Conservation (phyloP, 805 yeast genomes). For the Wickerhamomyces sydowiorum region DNA sequence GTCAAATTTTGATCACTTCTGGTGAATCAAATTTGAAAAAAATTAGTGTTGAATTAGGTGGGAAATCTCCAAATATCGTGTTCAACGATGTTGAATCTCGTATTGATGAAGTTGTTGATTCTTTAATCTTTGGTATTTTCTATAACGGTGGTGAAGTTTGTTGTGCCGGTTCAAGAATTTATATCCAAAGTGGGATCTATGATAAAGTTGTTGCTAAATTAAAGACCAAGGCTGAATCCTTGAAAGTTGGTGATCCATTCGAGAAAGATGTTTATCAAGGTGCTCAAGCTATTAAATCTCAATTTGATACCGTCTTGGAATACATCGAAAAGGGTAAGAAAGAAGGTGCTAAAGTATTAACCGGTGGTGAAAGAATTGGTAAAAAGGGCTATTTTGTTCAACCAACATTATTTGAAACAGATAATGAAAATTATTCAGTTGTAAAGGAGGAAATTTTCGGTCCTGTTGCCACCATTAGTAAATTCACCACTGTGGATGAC, state of each 20-base stretch:
- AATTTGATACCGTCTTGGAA: slow-evolving; percentile 36
- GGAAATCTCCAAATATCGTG: slow-evolving; percentile 1
- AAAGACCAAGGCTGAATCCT: slow-evolving; percentile 15
- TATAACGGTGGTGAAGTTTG: slow-evolving; percentile 57
- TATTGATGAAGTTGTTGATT: slow-evolving; percentile 34
- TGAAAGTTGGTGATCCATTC: slow-evolving; percentile 28
- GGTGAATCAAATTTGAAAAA: slow-evolving; percentile 32
- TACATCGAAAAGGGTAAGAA: slow-evolving; percentile 38
- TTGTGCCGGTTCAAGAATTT: slow-evolving; percentile 52
- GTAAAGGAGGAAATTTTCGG: slow-evolving; percentile 40
- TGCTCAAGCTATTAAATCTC: slow-evolving; percentile 20
- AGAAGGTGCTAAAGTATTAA: slow-evolving; percentile 37
- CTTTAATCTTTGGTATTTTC: slow-evolving; percentile 45
- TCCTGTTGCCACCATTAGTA: slow-evolving; percentile 34
- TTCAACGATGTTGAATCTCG: background rate
- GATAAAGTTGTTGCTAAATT: slow-evolving; percentile 40
- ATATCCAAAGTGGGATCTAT: slow-evolving; percentile 44
- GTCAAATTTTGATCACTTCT: slow-evolving; percentile 31
- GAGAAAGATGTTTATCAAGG: slow-evolving; percentile 29
- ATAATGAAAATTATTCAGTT: slow-evolving; percentile 29
- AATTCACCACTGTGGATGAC: slow-evolving; percentile 32
- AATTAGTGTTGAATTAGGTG: slow-evolving; percentile 29
- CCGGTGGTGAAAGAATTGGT: slow-evolving; percentile 23
- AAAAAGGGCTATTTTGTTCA: slow-evolving; percentile 29
- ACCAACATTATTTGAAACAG: slow-evolving; percentile 37